phyloP scores from a whole-genome alignment of 495 filamentous ascomycete genomes.

The Daldinia loculata region DNA sequence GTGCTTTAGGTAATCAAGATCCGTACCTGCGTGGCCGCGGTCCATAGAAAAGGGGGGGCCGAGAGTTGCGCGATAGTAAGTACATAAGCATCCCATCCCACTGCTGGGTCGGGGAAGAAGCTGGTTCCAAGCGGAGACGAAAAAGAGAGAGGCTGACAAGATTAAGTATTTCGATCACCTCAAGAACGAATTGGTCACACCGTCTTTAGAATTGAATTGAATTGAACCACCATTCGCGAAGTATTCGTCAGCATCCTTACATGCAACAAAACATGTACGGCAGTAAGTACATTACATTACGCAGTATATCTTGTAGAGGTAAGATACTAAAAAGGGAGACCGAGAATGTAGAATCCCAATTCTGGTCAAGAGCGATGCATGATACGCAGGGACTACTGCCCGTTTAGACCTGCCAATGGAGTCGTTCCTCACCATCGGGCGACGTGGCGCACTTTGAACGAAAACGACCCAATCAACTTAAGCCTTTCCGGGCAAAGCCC shows the following conservation, averaged over 20 bases:
- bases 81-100: conserved; percentile 11
- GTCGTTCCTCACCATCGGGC: conserved; percentile 29
- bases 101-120: conserved; percentile 9
- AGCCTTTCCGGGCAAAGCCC: conserved; percentile 28
- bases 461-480: conserved; percentile 33
- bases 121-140: conserved; percentile 20
- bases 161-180: conserved; percentile 21
- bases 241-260: not conserved
- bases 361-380: conserved; percentile 39
- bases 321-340: conserved; percentile 22
- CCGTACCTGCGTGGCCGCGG: conserved; percentile 35
- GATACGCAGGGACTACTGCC: conserved; percentile 38
- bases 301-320: not conserved
- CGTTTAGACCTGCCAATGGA: conserved; percentile 38
- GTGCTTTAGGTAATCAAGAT: conserved; percentile 36
- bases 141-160: conserved; percentile 20
- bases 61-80: conserved; percentile 22
- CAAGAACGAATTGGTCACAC: conserved; percentile 36
- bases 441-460: conserved; percentile 39
- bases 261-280: not conserved
- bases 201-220: conserved; percentile 19
- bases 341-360: conserved; percentile 29
- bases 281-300: not conserved
- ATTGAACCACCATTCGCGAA: not conserved
- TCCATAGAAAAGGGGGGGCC: conserved; percentile 17